These are phyloP conservation scores for Myotisia sp. DNA, from an alignment of 2,329 filamentous ascomycete genomes.

Conservation along the genomic window DNA sequence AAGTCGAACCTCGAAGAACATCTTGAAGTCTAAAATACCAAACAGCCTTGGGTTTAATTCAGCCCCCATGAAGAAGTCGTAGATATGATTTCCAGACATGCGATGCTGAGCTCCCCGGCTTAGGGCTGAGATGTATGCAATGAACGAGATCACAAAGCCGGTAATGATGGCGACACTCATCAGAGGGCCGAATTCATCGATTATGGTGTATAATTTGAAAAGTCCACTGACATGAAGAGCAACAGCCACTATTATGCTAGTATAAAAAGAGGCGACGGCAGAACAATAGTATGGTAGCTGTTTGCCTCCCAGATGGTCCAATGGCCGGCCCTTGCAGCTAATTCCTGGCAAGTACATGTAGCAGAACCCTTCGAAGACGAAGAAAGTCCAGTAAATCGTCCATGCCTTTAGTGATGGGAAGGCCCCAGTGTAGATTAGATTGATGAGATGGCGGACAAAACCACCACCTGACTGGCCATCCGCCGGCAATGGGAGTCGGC, in stretches of 20 bases:
- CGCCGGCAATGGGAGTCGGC: conserved; percentile 56
- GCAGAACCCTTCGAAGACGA: conserved; percentile 66
- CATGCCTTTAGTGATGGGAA: conserved; percentile 73
- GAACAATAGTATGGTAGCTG: conserved; percentile 93
- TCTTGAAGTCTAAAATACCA: conserved; percentile 75
- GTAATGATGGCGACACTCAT: conserved; percentile 88
- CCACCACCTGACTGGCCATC: conserved; percentile 53
- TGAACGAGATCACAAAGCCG: conserved; percentile 66
- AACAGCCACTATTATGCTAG: conserved; percentile 59
- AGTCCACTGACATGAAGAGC: conserved; percentile 65
- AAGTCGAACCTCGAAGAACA: conserved; percentile 88
- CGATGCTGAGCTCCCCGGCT: conserved; percentile 71
- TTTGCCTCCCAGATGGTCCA: conserved; percentile 67
- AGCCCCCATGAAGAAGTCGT: conserved; percentile 85
- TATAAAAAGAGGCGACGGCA: conserved; percentile 72
- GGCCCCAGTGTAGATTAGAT: conserved; percentile 67
- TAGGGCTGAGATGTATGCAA: conserved; percentile 77
- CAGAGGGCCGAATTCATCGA: conserved; percentile 89
- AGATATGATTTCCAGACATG: conserved; percentile 71
- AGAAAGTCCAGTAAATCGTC: conserved; percentile 89
- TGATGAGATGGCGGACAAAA: conserved; percentile 56
- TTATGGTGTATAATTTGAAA: conserved; percentile 79
- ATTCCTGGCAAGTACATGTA: conserved; percentile 83
- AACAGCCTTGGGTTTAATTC: conserved; percentile 80
- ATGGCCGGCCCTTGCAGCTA: conserved; percentile 73